phyloP scores from a whole-genome alignment of 371 early-diverging fungal genomes.

The Mucor plumbeus region DNA sequence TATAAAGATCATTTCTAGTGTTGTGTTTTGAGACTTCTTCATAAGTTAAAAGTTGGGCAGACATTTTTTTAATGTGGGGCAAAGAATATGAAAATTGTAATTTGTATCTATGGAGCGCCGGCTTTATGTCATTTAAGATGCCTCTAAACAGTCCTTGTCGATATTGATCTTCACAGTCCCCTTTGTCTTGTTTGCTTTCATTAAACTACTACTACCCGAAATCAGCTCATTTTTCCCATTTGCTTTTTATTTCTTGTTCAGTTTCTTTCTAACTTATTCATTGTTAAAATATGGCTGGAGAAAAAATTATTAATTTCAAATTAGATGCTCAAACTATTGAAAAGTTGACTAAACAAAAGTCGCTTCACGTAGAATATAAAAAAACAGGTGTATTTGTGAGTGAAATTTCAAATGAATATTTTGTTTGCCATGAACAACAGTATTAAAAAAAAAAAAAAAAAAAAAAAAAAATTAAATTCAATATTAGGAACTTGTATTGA shows the following conservation, averaged over 20 bases:
- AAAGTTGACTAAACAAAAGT: constrained; percentile 12
- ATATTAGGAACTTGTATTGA: constrained; percentile 16
- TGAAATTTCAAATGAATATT: neutral
- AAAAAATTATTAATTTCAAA: constrained; percentile 13
- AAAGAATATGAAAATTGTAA: neutral
- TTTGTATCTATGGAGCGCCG: neutral
- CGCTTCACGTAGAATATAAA: neutral
- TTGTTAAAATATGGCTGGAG: constrained; percentile 11
- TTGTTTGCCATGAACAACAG: too few relatives aligned
- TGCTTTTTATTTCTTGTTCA: neutral
- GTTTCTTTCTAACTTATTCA: neutral
- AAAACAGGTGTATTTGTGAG: neutral
- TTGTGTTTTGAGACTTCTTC: constrained; percentile 68
- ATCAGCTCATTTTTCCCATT: neutral
- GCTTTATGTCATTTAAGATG: neutral
- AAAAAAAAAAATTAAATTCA: neutral
- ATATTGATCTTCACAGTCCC: neutral
- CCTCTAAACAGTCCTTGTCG: neutral
- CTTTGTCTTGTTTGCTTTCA: too few relatives aligned
- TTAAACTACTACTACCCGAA: too few relatives aligned
- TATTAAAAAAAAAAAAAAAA: neutral
- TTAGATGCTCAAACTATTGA: constrained; percentile 9
- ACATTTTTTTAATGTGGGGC: constrained; percentile 15
- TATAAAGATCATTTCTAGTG: constrained; percentile 62
- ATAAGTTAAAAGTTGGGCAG: constrained; percentile 46